Base-by-base conservation (phyloP, 352 stramenopile species). In the Globisporangium sylvaticum region DNA sequence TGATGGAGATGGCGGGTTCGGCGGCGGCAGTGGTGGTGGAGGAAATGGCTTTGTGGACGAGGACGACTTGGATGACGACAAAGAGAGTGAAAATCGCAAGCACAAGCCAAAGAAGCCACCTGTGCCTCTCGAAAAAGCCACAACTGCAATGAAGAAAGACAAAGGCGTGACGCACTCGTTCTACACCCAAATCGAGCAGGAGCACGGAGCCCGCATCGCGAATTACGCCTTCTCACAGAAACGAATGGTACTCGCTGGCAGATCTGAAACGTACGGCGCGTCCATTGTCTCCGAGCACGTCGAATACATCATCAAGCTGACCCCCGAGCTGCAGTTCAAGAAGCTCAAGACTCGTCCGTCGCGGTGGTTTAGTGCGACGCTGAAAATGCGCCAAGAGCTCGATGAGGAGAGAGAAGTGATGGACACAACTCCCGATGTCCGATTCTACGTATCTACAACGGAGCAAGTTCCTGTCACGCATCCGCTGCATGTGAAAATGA, bases 371-470 rank as follows among this genome's bases (percentile, higher is more conserved):
- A 91, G 78, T 55, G 69, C 84, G 20, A 94, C 86, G 53, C 65
- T 94, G 46, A 94, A 94, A 68, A 92, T 92, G 84, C 81, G 78
- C 9, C 84, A 94, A 64, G 86, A 94, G 60, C 73, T 92, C 42
- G 70, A 90, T 25, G 78, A 90, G 27, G 79, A 89, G 15, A 67
- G 37, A 10, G 75, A 77, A 12, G 70, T 42, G 52, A 91, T 92
- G 84, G 86, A 94, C 64, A 67, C 69, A 0, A 94, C 84, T 6
- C 84, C 83, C 0, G 86, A 92, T 53, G 69, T 91, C 25, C 86
- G 86, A 1, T 91, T 86, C 65, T 94, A 94, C 64, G 86, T 94
- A 34, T 89, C 79, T 14, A 82, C 80, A n/a, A 80, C 78, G 1
- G 82, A 90, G 54, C 74, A 88, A 32, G 73, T 90, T 48, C 64